Evolutionary conservation across 768 basidiomycete species (phyloP).

Genomic region (Lyophyllum decastes): DNA sequence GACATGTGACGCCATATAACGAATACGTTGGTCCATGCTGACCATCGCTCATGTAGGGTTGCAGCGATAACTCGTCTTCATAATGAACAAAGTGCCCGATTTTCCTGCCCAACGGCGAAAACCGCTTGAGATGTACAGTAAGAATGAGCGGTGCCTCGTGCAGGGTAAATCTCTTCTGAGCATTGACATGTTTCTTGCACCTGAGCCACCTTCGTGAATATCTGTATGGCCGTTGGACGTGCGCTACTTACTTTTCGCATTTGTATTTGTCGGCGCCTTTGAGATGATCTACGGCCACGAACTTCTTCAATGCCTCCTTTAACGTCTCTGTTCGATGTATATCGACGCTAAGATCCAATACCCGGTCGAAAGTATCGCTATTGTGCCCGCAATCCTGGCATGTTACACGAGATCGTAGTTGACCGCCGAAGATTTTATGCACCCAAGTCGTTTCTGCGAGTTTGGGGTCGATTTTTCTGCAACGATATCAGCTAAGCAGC

Average conservation of each 20-base stretch:
- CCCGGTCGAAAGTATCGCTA: constrained; percentile 95
- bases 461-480: constrained; percentile 69
- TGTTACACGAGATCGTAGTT: constrained; percentile 85
- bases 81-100: constrained; percentile 79
- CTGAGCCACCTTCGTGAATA: constrained; percentile 38
- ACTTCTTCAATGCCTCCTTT: constrained; percentile 75
- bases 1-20: constrained; percentile 90
- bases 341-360: constrained; percentile 92
- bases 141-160: constrained; percentile 86
- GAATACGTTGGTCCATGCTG: constrained; percentile 79
- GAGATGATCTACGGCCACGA: constrained; percentile 79
- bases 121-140: constrained; percentile 94
- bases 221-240: neutral
- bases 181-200: constrained; percentile 89
- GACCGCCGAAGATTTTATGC: constrained; percentile 92
- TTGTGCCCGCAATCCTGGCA: constrained; percentile 82
- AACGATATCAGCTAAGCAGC: constrained; percentile 2
- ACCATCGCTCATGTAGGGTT: constrained; percentile 82
- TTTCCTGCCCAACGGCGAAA: constrained; percentile 89
- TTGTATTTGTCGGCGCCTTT: constrained; percentile 96
- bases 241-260: constrained; percentile 85
- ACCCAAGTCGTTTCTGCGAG: constrained; percentile 90
- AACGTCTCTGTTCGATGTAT: constrained; percentile 65
- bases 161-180: constrained; percentile 88
- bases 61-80: constrained; percentile 69